Evolutionary conservation across 2,329 filamentous ascomycete species (phyloP).

Genomic region (Colletotrichum acutatum): DNA sequence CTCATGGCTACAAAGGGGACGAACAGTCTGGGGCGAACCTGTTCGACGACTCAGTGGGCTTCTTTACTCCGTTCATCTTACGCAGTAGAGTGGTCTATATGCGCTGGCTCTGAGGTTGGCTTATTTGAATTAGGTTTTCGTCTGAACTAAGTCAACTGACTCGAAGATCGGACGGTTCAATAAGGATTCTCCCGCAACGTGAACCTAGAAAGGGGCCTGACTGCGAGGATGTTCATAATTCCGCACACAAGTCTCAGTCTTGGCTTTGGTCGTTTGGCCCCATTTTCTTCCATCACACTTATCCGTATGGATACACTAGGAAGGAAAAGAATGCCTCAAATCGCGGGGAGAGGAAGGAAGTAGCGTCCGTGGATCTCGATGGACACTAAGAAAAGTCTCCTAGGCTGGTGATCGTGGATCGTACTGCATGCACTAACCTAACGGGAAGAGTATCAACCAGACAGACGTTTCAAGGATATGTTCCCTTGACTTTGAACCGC

Average conservation of each 20-base stretch:
- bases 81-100: neutral
- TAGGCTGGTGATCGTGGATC: neutral
- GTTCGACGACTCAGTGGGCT: neutral
- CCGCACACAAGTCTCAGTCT: neutral
- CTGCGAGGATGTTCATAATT: neutral
- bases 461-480: neutral
- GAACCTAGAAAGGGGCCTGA: neutral
- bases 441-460: neutral
- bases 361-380: neutral
- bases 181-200: neutral
- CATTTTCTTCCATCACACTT: neutral
- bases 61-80: neutral
- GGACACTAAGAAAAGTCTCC: neutral
- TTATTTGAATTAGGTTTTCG: neutral
- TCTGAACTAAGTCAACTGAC: constrained; percentile 28
- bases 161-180: constrained; percentile 18
- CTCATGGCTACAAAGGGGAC: neutral
- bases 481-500: neutral
- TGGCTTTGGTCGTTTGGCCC: neutral
- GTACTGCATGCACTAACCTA: neutral
- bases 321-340: neutral
- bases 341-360: neutral
- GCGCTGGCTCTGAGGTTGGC: neutral
- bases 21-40: constrained; percentile 11
- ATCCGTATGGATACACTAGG: neutral